A percentile compares a stretch with the other conserved stretches of the same genome.
These are phyloP conservation scores for Moesziomyces antarcticus DNA, from an alignment of 1,284 basidiomycete species.

Conservation along the genomic window DNA sequence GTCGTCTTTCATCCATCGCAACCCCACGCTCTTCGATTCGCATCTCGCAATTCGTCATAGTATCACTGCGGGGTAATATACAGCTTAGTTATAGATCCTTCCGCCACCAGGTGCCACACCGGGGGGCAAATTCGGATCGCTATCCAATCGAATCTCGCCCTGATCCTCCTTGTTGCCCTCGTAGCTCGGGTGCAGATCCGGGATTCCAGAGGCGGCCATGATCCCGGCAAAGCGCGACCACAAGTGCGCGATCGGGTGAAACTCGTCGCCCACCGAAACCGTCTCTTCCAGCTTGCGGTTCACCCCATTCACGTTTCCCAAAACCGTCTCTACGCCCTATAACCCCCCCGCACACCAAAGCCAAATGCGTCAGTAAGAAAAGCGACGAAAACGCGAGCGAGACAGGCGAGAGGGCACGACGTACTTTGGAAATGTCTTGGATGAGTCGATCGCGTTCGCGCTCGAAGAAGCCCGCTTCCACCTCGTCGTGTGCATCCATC, in stretches of 20 bases:
- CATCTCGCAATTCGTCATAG: too few species aligned
- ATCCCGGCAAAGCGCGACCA: slow-evolving; percentile 85
- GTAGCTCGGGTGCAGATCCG: slow-evolving; percentile 13
- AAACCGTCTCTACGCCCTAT: slow-evolving; percentile 88
- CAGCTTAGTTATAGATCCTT: slow-evolving; percentile 22
- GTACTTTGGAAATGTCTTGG: slow-evolving; percentile 38
- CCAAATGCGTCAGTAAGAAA: too few species aligned
- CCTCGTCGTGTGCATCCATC: not conserved
- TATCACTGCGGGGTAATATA: too few species aligned
- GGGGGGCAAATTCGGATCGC: slow-evolving; percentile 6
- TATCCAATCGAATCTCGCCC: slow-evolving; percentile 7
- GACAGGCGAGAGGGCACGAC: too few species aligned
- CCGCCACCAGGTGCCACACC: slow-evolving; percentile 49
- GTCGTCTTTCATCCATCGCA: too few species aligned
- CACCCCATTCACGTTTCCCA: slow-evolving; percentile 85
- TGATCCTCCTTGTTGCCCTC: not conserved
- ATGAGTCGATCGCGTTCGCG: slow-evolving; percentile 21
- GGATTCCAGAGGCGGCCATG: slow-evolving; percentile 71
- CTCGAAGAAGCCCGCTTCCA: slow-evolving; percentile 26
- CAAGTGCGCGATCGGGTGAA: slow-evolving; percentile 85
- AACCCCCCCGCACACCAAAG: not conserved
- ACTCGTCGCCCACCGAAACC: slow-evolving; percentile 89
- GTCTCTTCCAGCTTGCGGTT: slow-evolving; percentile 94
- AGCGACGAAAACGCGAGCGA: too few species aligned
- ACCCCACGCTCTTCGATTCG: too few species aligned